Conservation (phyloP, 2,329 filamentous ascomycete genomes). For the Fusarium duplospermum region DNA sequence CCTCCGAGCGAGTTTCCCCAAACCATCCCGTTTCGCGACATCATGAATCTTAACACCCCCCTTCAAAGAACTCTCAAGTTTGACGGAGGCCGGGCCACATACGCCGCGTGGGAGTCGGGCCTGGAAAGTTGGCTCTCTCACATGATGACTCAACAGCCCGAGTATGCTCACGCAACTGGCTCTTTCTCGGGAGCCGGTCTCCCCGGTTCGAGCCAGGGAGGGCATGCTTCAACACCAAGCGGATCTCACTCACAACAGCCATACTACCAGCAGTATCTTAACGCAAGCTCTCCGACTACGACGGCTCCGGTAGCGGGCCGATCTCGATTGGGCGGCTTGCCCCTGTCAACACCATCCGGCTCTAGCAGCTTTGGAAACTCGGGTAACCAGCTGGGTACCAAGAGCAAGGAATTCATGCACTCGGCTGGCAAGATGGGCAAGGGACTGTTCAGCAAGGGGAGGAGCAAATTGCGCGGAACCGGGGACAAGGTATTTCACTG, state of each 20-base stretch:
- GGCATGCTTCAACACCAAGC: constrained; percentile 35
- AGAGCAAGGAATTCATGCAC: constrained; percentile 90
- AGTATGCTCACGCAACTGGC: constrained; percentile 56
- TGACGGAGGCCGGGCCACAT: constrained; percentile 76
- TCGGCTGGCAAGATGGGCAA: constrained; percentile 90
- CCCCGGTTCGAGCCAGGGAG: constrained; percentile 27
- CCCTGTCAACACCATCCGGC: constrained; percentile 54
- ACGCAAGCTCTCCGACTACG: constrained; percentile 52
- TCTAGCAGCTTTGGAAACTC: constrained; percentile 64
- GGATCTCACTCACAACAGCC: constrained; percentile 55
- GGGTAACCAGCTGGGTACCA: constrained; percentile 76
- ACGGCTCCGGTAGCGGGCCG: constrained; percentile 48
- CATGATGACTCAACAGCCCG: constrained; percentile 60
- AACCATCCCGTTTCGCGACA: constrained; percentile 77
- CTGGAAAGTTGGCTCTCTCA: constrained; percentile 68
- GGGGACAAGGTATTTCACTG: constrained; percentile 91
- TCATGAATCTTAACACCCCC: constrained; percentile 74
- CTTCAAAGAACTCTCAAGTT: constrained; percentile 79
- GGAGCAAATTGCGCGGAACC: constrained; percentile 79
- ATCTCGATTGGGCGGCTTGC: constrained; percentile 49
- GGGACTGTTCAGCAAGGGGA: constrained; percentile 90
- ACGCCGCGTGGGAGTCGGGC: constrained; percentile 79
- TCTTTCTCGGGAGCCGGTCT: constrained; percentile 43
- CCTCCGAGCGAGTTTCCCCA: constrained; percentile 34
- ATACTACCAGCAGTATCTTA: constrained; percentile 68